Evolutionary conservation across 192 early-diverging fungal genomes (phyloP).

Genomic region (Ramicandelaber brevisporus): DNA sequence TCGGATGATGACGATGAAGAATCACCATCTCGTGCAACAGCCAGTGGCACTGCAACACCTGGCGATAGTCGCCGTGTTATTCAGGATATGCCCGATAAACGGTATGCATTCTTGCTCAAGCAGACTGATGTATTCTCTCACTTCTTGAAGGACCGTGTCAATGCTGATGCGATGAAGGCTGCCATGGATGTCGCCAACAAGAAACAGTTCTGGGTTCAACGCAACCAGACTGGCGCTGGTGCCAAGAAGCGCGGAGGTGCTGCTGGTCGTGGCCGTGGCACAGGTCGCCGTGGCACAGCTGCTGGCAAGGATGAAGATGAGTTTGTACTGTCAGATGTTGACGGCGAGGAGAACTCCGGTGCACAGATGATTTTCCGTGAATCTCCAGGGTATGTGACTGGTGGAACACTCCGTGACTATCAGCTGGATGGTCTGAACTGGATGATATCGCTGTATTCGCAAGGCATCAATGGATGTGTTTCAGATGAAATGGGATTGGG

Average conservation of each 20-base stretch:
- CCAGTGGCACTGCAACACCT: no score
- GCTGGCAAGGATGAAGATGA: slow-evolving; percentile 44
- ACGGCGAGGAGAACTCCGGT: slow-evolving; percentile 19
- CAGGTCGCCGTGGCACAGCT: slow-evolving; percentile 95
- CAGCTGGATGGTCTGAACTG: slow-evolving; percentile 94
- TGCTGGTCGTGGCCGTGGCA: slow-evolving; percentile 52
- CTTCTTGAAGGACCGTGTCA: slow-evolving; percentile 30
- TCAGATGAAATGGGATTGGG: slow-evolving; percentile 99
- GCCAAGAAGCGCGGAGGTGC: slow-evolving; percentile 3
- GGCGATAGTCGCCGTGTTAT: no score
- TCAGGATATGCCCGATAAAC: slow-evolving; percentile 16
- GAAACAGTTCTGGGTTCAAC: no score
- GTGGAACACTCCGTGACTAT: slow-evolving; percentile 86
- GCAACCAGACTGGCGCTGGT: slow-evolving; percentile 14
- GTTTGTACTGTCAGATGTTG: no score
- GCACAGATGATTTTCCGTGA: slow-evolving; percentile 53
- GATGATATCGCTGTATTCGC: slow-evolving; percentile 87
- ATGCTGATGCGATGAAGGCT: slow-evolving; percentile 21
- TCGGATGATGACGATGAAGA: no score
- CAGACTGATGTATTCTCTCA: slow-evolving; percentile 51
- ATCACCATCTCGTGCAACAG: no score
- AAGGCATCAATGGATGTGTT: slow-evolving; percentile 95
- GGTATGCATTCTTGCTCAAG: slow-evolving; percentile 20
- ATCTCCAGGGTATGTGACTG: slow-evolving; percentile 70
- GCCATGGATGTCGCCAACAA: no score